These are phyloP conservation scores for Pseudonectria foliicola DNA, from an alignment of 2,329 filamentous ascomycete species.

Conservation along the genomic window DNA sequence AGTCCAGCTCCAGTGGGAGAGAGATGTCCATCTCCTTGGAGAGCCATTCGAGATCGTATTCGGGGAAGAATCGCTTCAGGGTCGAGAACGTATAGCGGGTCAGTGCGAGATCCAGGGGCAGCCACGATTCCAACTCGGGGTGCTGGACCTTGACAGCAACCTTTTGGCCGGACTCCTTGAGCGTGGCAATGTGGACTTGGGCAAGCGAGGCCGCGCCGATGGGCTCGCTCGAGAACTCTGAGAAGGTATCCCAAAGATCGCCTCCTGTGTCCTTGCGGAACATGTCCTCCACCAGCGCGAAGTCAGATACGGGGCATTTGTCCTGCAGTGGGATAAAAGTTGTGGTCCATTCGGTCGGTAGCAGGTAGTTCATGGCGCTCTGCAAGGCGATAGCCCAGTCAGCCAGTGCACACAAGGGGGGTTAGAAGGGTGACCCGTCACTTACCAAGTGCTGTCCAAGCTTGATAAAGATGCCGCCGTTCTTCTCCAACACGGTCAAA, in stretches of 20 bases:
- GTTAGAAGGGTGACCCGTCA: neutral
- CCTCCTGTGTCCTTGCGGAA: slow-evolving; percentile 76
- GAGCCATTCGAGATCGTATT: slow-evolving; percentile 96
- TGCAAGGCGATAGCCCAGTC: slow-evolving; percentile 19
- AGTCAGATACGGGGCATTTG: slow-evolving; percentile 86
- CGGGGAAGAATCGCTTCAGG: slow-evolving; percentile 88
- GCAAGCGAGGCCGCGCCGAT: slow-evolving; percentile 92
- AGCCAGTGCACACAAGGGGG: neutral
- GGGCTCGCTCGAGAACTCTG: slow-evolving; percentile 69
- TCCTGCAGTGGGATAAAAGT: slow-evolving; percentile 97
- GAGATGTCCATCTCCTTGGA: slow-evolving; percentile 89
- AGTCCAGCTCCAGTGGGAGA: slow-evolving; percentile 86
- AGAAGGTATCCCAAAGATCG: slow-evolving; percentile 75
- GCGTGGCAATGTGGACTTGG: slow-evolving; percentile 82
- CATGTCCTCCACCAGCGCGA: slow-evolving; percentile 80
- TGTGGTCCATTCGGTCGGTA: slow-evolving; percentile 86
- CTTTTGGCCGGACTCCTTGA: slow-evolving; percentile 73
- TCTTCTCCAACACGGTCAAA: slow-evolving; percentile 80
- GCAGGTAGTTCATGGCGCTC: slow-evolving; percentile 92
- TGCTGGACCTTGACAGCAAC: slow-evolving; percentile 98
- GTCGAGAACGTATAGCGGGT: slow-evolving; percentile 86
- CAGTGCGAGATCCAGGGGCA: slow-evolving; percentile 75
- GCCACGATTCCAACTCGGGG: slow-evolving; percentile 82
- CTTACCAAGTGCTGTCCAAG: slow-evolving; percentile 81
- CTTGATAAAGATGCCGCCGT: slow-evolving; percentile 98